Base-by-base conservation (phyloP, 805 yeast genomes). In the Suhomyces canberraensis region DNA sequence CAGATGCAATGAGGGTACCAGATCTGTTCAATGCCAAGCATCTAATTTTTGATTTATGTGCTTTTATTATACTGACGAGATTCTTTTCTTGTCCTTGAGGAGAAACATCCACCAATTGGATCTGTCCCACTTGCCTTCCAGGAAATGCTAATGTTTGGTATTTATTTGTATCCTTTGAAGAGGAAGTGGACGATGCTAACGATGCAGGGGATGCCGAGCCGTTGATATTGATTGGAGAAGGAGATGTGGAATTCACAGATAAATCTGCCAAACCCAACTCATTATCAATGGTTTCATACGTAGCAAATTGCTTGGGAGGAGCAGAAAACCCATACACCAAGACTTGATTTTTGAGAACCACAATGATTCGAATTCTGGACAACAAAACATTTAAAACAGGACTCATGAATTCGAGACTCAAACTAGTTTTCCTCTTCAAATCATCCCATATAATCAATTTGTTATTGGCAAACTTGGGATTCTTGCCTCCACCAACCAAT, bases 361-460 rank as follows among this genome's bases (percentile, higher is more conserved):
- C 88, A 3, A 90, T 75, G 3, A 91, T 81, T 37, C 88, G 66
- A 9, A 82, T 76, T 38, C 96, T 69, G 8, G 95, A 84, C 26
- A 91, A 60, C 26, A 82, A 71, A 8, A 87, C 88, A 45, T 83
- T 79, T 31, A 84, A 64, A 3, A 91, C 81, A 0, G 91, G 85
- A 31, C 81, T 76, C 69, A 75, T 73, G 54, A 90, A 88, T 55
- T 86, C 93, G 41, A 93, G 61, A 25, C 75, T 73, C 14, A 87
- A 67, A 3, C 90, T 83, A 19, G 81, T 80, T 46, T 79, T 80
- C 44, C 81, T 75, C 59, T 86, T 85, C 42, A 86, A 60, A 56
- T 91, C 98, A 60, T 91, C 97, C 96, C 96, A 93, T 13, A 91
- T 81, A 24, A 88, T 73, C 25, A 89, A 75, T 56, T 84, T 85